These are phyloP conservation scores for Sphagnurus paluster DNA, from an alignment of 1,284 basidiomycete species.

Conservation along the genomic window DNA sequence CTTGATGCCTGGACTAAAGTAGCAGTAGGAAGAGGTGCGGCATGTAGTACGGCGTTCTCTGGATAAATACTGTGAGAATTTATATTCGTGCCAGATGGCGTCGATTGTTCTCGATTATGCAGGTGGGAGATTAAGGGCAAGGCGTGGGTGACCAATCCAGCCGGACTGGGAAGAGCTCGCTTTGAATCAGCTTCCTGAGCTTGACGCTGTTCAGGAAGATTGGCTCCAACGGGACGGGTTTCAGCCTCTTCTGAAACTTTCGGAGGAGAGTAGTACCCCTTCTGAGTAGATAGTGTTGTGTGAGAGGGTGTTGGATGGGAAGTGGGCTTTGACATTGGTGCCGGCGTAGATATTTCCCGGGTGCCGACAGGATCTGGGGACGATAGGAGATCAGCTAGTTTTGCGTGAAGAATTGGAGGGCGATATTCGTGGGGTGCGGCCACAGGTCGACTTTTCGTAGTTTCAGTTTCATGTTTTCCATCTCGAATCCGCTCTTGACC, in stretches of 20 bases:
- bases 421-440: conserved; percentile 4
- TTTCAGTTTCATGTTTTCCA: too few species aligned
- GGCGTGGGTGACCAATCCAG: not conserved
- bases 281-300: too few species aligned
- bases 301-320: not conserved
- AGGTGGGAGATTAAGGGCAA: not conserved
- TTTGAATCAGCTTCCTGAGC: not conserved
- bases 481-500: too few species aligned
- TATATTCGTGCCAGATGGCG: not conserved
- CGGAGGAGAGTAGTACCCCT: conserved; percentile 3
- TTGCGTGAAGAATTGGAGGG: conserved; percentile 30
- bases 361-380: conserved; percentile 17
- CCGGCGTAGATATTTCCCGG: not conserved
- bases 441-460: not conserved
- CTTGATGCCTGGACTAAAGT: not conserved
- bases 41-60: not conserved
- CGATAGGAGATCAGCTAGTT: conserved; percentile 35
- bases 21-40: not conserved
- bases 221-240: too few species aligned
- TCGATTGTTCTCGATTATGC: not conserved
- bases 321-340: not conserved
- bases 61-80: not conserved
- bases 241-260: conserved; percentile 3
- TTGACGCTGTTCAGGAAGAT: not conserved
- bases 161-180: conserved; percentile 4